phyloP scores from a whole-genome alignment of 306 rosid species.

The Pachyrhizus erosus region DNA sequence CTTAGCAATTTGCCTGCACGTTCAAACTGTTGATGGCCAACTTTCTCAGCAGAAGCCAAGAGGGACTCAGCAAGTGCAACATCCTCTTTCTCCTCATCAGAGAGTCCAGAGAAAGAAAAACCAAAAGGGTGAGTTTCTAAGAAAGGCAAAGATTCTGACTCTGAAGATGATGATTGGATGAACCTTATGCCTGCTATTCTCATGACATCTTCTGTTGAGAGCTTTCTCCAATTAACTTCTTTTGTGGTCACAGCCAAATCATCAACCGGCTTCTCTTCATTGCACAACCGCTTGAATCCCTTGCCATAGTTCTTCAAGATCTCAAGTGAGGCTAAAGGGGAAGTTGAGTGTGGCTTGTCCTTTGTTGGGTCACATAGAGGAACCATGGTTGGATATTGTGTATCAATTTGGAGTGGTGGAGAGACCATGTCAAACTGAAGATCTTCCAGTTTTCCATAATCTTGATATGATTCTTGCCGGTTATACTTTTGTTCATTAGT shows the following conservation, averaged over 20 bases:
- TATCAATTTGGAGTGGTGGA: constrained; percentile 50
- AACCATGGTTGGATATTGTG: constrained; percentile 24
- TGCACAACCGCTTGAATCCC: constrained; percentile 46
- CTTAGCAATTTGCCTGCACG: constrained; percentile 53
- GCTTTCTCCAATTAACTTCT: constrained; percentile 16
- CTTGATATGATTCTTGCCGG: constrained; percentile 42
- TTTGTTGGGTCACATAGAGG: constrained; percentile 41
- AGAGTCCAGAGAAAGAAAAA: constrained; percentile 50
- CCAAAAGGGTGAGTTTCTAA: constrained; percentile 57
- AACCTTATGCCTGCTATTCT: constrained; percentile 68
- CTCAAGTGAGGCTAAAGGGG: constrained; percentile 57
- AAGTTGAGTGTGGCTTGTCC: neutral
- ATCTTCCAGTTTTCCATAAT: constrained; percentile 41
- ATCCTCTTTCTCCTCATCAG: constrained; percentile 58
- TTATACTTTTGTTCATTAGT: constrained; percentile 45
- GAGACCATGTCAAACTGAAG: constrained; percentile 48
- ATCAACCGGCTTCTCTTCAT: constrained; percentile 45
- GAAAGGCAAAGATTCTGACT: constrained; percentile 27
- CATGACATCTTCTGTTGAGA: constrained; percentile 67
- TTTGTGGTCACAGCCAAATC: neutral
- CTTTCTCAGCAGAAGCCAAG: constrained; percentile 69
- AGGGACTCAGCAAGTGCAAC: constrained; percentile 66
- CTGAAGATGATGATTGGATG: constrained; percentile 54
- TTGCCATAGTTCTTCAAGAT: constrained; percentile 58
- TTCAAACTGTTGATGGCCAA: constrained; percentile 59